Evolutionary conservation across 345 rosid species (phyloP).

Genomic region (Linum trigynum): DNA sequence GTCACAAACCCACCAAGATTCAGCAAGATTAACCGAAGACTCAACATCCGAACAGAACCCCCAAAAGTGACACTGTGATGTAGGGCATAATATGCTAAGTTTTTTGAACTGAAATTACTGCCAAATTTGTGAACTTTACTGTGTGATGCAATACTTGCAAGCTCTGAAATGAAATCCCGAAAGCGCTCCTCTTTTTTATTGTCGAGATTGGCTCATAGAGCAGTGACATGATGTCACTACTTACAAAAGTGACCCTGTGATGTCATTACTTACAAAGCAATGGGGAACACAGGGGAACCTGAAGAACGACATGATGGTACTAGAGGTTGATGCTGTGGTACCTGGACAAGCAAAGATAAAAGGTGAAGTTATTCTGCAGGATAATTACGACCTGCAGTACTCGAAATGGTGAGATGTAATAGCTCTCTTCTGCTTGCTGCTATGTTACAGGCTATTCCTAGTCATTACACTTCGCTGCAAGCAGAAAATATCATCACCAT

Average conservation of each 20-base stretch:
- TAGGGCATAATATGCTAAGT: no score
- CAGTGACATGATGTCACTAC: no score
- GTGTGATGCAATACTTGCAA: no score
- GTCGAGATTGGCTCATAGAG: no score
- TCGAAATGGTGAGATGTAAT: not conserved
- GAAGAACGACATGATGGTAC: conserved; percentile 40
- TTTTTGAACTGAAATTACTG: no score
- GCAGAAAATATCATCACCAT: conserved; percentile 4
- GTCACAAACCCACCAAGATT: no score
- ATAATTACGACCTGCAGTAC: conserved; percentile 10
- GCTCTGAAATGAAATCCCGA: no score
- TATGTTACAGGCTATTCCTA: conserved; percentile 18
- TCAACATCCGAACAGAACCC: not conserved
- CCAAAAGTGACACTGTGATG: no score
- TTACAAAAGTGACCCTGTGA: no score
- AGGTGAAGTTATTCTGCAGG: conserved; percentile 26
- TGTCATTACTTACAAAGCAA: no score
- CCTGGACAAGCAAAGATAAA: conserved; percentile 27
- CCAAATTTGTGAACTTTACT: no score
- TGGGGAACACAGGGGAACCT: conserved; percentile 41
- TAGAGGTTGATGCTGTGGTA: conserved; percentile 30
- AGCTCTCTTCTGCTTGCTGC: conserved; percentile 20
- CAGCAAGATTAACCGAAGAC: not conserved
- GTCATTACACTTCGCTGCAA: conserved; percentile 21
- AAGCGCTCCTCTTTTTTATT: no score